A percentile compares a stretch with the other conserved stretches of the same genome.
phyloP scores from a whole-genome alignment of 2,329 filamentous ascomycete genomes.

The Penicillium sp. region DNA sequence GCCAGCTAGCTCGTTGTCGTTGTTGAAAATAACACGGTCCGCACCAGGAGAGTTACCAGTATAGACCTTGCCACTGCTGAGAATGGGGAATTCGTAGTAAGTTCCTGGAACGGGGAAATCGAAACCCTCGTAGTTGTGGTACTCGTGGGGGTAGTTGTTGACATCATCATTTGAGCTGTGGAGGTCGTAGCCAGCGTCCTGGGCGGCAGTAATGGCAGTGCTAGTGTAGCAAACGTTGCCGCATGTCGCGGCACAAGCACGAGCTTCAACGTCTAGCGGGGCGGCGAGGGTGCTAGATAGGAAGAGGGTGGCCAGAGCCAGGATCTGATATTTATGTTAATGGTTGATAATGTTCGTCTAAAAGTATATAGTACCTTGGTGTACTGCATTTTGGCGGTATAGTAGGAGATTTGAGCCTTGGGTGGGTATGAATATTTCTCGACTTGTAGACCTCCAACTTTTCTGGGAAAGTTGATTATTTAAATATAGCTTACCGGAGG shows the following conservation, averaged over 20 bases:
- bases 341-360: neutral
- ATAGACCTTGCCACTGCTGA: slow-evolving; percentile 50
- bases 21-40: slow-evolving; percentile 65
- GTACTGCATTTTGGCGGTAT: slow-evolving; percentile 24
- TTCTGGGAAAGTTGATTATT: neutral
- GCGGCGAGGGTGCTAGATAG: slow-evolving; percentile 24
- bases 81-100: slow-evolving; percentile 64
- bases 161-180: slow-evolving; percentile 40
- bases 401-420: neutral
- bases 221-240: slow-evolving; percentile 54
- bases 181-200: slow-evolving; percentile 52
- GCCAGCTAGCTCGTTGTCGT: slow-evolving; percentile 56
- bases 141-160: slow-evolving; percentile 56
- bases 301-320: slow-evolving; percentile 22
- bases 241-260: slow-evolving; percentile 53
- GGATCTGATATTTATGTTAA: slow-evolving; percentile 11
- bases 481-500: slow-evolving; percentile 5
- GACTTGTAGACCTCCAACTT: neutral
- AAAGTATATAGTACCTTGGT: slow-evolving; percentile 19
- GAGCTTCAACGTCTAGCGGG: slow-evolving; percentile 33
- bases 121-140: slow-evolving; percentile 64
- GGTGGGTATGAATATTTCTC: neutral
- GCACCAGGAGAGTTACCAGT: slow-evolving; percentile 62
- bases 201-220: slow-evolving; percentile 50
- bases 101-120: slow-evolving; percentile 56